Conservation (phyloP, 352 stramenopile species). For the Phytophthora quininea region DNA sequence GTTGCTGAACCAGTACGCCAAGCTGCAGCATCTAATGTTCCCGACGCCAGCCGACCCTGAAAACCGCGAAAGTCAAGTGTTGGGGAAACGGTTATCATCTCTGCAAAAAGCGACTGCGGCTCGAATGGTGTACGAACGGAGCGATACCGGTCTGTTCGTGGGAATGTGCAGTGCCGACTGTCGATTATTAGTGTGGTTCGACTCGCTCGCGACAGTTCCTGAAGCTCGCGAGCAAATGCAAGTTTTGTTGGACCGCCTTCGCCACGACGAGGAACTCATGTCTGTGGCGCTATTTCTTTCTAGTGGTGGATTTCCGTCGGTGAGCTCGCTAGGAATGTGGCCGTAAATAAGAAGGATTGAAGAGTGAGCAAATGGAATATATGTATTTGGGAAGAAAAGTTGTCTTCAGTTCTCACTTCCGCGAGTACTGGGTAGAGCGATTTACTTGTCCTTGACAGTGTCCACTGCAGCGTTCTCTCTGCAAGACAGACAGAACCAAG, state of each 20-base stretch:
- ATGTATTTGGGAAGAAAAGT: too few relatives aligned
- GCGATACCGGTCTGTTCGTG: conserved; percentile 51
- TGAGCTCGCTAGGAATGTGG: conserved; percentile 33
- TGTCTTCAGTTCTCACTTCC: too few relatives aligned
- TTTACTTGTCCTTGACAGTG: conserved; percentile 23
- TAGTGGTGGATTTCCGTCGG: conserved; percentile 27
- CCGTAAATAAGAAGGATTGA: conserved; percentile 10
- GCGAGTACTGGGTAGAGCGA: too few relatives aligned
- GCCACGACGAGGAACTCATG: conserved; percentile 62
- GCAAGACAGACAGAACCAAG: not conserved
- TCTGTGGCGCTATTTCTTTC: conserved; percentile 42
- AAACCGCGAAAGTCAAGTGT: conserved; percentile 43
- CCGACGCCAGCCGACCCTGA: conserved; percentile 12
- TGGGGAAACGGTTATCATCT: conserved; percentile 51
- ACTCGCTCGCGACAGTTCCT: conserved; percentile 45
- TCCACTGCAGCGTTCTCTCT: conserved; percentile 1
- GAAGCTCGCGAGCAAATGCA: conserved; percentile 61
- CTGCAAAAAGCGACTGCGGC: conserved; percentile 43
- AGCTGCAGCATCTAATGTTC: conserved; percentile 63
- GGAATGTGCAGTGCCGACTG: conserved; percentile 59
- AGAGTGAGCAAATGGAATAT: not conserved
- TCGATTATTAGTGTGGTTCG: conserved; percentile 63
- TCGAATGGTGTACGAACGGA: conserved; percentile 60
- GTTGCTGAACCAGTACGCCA: conserved; percentile 61
- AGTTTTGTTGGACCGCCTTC: conserved; percentile 60